Conservation (phyloP, 2,329 filamentous ascomycete genomes). For the Colletotrichum sp. region DNA sequence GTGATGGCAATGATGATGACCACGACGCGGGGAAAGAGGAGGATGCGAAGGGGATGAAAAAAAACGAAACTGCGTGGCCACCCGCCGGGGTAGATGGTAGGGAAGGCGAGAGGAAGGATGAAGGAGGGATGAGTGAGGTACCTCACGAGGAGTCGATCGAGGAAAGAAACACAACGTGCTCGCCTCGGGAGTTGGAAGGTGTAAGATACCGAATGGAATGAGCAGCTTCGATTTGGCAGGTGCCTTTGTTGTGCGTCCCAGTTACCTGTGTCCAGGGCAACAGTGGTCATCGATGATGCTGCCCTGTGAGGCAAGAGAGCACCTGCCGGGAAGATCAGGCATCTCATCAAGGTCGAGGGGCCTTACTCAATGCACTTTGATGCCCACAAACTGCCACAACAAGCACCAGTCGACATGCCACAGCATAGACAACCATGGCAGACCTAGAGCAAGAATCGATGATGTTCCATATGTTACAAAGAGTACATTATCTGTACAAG, state of each 20-base stretch:
- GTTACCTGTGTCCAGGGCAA: neutral
- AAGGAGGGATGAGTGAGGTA: neutral
- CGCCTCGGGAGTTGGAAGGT: neutral
- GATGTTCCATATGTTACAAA: slow-evolving; percentile 22
- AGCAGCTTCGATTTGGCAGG: neutral
- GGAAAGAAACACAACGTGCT: neutral
- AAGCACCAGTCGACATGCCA: neutral
- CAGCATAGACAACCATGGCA: neutral
- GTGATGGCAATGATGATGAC: neutral
- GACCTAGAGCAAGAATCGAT: slow-evolving; percentile 5
- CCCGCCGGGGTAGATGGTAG: neutral
- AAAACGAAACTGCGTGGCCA: neutral
- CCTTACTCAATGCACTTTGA: neutral
- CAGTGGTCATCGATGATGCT: neutral
- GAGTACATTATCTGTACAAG: slow-evolving; percentile 25
- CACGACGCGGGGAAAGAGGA: neutral
- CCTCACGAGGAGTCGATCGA: neutral
- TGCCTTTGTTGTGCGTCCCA: neutral
- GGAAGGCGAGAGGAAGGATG: neutral
- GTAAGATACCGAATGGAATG: neutral
- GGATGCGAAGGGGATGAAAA: neutral
- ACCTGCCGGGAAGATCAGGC: neutral
- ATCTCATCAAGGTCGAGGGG: neutral
- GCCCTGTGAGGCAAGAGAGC: neutral
- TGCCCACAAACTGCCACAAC: neutral